Evolutionary conservation across 2,329 filamentous ascomycete genomes (phyloP), one percentile per base, ranked within the genome.

Genomic region (Fusarium tjaetaba): DNA sequence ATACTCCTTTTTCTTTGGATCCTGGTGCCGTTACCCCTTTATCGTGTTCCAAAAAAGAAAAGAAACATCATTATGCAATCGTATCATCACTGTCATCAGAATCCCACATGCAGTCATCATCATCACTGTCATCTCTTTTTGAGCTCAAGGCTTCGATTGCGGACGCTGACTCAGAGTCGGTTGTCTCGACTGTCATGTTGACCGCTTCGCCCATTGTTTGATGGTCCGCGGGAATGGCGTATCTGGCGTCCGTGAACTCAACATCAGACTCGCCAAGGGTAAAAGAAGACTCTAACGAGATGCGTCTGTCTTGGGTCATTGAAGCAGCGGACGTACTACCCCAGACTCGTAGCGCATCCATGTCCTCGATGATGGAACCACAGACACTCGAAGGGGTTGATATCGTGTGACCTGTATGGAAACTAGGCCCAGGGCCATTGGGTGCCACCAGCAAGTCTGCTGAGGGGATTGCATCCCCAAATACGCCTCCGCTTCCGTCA

Each of bases 401-500:
- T 10, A 32, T 71, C 5, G 85, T 86, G 9, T 75, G 69, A 1
- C 85, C 86, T 0, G 86, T 87, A 71, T 85, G 84, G 70, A 84
- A 87, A 7, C 79, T 80, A 8, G 86, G 86, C 1, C 86, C 86
- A 3, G 86, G 86, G 0, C 85, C 85, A 32, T 76, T 82, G 4
- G 86, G 85, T 0, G 85, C 86, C 76, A 86, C 81, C 2, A 59
- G 24, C 56, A 51, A 26, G 30, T 84, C 80, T 3, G 86, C 80
- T 2, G 81, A 80, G 0, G 86, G 86, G 18, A 86, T 80, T 6
- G 72, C 70, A 1, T 79, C 65, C 70, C 86, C 83, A 61, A 86
- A 87, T 3, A 88, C 86, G 11, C 85, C 86, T 28, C 87, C 86
- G 9, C 85, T 87, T 22, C 84, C 85, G 70, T 89, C 87, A 65